Evolutionary conservation across 345 rosid species (phyloP).

Genomic region (Carallia pectinifolia): DNA sequence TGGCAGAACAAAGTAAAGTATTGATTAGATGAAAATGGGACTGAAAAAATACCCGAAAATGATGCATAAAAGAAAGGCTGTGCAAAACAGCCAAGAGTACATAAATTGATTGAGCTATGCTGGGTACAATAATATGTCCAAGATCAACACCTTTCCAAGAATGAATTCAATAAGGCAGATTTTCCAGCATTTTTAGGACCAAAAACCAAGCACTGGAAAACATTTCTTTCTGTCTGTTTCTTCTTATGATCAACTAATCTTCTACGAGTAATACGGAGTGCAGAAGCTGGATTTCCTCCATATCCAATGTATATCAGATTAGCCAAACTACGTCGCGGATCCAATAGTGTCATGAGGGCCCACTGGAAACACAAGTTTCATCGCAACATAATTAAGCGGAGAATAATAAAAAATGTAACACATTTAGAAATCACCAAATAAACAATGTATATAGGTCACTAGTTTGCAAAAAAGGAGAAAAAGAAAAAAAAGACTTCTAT

Average conservation of each 20-base stretch:
- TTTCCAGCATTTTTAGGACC: conserved; percentile 80
- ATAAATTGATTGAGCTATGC: conserved; percentile 3
- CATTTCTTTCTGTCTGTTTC: conserved; percentile 65
- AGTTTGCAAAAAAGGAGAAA: too few species aligned
- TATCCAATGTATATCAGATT: conserved; percentile 73
- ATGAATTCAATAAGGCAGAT: conserved; percentile 60
- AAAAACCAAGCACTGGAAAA: conserved; percentile 65
- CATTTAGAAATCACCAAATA: conserved; percentile 16
- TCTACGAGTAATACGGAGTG: conserved; percentile 57
- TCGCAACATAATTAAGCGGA: conserved; percentile 17
- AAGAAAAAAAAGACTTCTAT: too few species aligned
- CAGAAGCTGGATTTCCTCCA: conserved; percentile 59
- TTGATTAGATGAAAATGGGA: neutral
- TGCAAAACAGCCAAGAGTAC: conserved; percentile 18
- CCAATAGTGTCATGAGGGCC: conserved; percentile 69
- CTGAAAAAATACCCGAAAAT: neutral
- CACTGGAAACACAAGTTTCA: conserved; percentile 51
- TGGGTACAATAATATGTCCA: conserved; percentile 4
- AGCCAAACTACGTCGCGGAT: conserved; percentile 62
- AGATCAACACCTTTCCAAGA: conserved; percentile 58
- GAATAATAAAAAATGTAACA: conserved; percentile 8
- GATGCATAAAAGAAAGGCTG: neutral
- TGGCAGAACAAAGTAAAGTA: conserved; percentile 11
- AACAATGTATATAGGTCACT: conserved; percentile 11
- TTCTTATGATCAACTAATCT: conserved; percentile 72